Evolutionary conservation across 2,329 filamentous ascomycete species (phyloP), one percentile per base, ranked within the genome.

Genomic region (Fusarium succisae): DNA sequence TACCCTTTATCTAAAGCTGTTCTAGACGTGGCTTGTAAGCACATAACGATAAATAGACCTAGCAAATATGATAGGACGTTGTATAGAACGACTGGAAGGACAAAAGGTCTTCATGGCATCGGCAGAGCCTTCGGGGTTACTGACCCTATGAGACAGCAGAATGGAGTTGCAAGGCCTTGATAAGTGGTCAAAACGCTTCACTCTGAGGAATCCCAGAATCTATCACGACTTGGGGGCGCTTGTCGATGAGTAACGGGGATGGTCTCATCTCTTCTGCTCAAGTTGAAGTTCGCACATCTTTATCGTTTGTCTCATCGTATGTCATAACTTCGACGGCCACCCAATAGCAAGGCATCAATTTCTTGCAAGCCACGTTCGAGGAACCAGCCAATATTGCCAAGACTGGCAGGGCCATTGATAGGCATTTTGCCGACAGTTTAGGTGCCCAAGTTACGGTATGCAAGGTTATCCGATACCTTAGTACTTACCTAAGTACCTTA

Each of bases 321-420:
- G 32, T 22, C 38, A 28, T 37, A 43, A 28, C 35, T 30, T 24
- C 30, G 11, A 28, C 9, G 15, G 18, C 45, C 43, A 17, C n/a
- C 15, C 20, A 17, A 41, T 17, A 48, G 13, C 39, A 56, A 61
- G 43, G 54, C 58, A 60, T 55, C 24, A 28, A 26, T 44, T 66
- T 32, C 44, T 53, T 35, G 26, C 37, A 55, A 55, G 39, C 26
- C 35, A 55, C 47, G 24, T 26, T 56, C 53, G 39, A 50, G 41
- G 37, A 71, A 63, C 37, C 18, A 24, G 24, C 24, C 57, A n/a
- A 56, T 30, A 47, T 43, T 32, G 58, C 60, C 47, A 59, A 38
- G 48, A 70, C 57, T 39, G 60, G 58, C 39, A 66, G 65, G 59
- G 48, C 54, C 50, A 14, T 39, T 43, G 15, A 38, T 28, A 44